These are phyloP conservation scores for Pouteria campechiana DNA, from an alignment of 179 eudicot species.

Conservation along the genomic window DNA sequence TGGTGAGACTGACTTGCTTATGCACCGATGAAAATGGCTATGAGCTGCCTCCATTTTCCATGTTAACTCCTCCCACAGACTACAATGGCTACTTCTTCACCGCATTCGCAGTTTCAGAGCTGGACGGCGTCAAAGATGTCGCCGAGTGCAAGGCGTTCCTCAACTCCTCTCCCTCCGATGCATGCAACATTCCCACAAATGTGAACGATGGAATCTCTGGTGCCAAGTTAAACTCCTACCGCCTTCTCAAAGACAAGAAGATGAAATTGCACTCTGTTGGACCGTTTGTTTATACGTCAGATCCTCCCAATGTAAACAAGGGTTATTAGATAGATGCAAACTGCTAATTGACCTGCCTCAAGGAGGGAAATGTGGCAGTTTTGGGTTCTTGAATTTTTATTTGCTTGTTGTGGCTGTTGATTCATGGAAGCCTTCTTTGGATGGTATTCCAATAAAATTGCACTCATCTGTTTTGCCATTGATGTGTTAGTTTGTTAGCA, in stretches of 20 bases:
- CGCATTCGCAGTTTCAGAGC: constrained; percentile 9
- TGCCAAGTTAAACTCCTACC: constrained; percentile 2
- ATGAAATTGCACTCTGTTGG: constrained; percentile 12
- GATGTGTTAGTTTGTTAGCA: too few species aligned
- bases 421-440: too few species aligned
- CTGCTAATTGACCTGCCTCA: too few species aligned
- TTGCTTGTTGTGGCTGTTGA: too few species aligned
- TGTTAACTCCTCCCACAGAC: constrained; percentile 18
- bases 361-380: too few species aligned
- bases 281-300: constrained; percentile 12
- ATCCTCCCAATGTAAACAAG: neutral
- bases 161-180: constrained; percentile 16
- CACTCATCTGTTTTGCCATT: too few species aligned
- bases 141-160: constrained; percentile 30
- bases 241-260: constrained; percentile 5
- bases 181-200: constrained; percentile 14
- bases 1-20: constrained; percentile 25
- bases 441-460: too few species aligned
- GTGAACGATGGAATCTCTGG: constrained; percentile 9
- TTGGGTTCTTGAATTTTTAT: too few species aligned
- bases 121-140: constrained; percentile 9
- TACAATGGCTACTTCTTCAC: constrained; percentile 27
- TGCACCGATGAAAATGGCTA: constrained; percentile 15
- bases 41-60: constrained; percentile 22
- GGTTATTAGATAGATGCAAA: constrained; percentile 9